Percentiles rank a stretch among this genome's conserved stretches.
Conservation (phyloP, 225 moss, liverwort and hornwort species). For the Straminergon stramineum region DNA sequence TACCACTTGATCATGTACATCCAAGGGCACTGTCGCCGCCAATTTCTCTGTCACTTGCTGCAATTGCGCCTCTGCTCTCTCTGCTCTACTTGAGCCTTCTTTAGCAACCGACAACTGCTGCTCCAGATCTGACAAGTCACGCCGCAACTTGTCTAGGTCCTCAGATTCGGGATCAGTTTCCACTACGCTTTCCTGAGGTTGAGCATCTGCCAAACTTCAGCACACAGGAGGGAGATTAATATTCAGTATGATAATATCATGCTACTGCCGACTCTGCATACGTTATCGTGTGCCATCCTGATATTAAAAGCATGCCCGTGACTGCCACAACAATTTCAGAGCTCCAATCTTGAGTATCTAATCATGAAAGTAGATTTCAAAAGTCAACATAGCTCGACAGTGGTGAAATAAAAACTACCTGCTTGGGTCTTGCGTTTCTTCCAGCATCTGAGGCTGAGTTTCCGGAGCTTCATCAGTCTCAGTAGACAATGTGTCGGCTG, state of each 20-base stretch:
- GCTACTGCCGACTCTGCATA: not conserved
- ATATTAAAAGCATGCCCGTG: not conserved
- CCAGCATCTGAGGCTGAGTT: constrained; percentile 4
- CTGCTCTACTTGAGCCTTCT: constrained; percentile 26
- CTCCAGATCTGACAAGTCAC: constrained; percentile 28
- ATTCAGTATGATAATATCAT: not conserved
- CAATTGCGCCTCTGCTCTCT: constrained; percentile 59
- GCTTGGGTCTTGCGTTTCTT: constrained; percentile 5
- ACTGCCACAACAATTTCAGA: not conserved
- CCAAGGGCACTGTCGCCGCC: constrained; percentile 61
- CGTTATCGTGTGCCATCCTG: too few species aligned
- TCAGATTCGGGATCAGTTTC: not conserved
- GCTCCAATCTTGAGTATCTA: not conserved
- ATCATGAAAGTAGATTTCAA: not conserved
- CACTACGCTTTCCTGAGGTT: not conserved
- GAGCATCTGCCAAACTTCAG: constrained; percentile 26
- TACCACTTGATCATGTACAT: constrained; percentile 80
- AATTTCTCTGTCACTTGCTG: constrained; percentile 55
- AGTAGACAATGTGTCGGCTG: not conserved
- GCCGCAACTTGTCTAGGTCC: constrained; percentile 33
- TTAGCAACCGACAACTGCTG: constrained; percentile 32
- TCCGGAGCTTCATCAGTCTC: not conserved
- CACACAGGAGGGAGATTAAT: not conserved
- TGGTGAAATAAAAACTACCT: constrained; percentile 5
- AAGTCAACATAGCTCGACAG: not conserved